Conservation (phyloP, 2,329 filamentous ascomycete species). For the Xylaria sp. region DNA sequence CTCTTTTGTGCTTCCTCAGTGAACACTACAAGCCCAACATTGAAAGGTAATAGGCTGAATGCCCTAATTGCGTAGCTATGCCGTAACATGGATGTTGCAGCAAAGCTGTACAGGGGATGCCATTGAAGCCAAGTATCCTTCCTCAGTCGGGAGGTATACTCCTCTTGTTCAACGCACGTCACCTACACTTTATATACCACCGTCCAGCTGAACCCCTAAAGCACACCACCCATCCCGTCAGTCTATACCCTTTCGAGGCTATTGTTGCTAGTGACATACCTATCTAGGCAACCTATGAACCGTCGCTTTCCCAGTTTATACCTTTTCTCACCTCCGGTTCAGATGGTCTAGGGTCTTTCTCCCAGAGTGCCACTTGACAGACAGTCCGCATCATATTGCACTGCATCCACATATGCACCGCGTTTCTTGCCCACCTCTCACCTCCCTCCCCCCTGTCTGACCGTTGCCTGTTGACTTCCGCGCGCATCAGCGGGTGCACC, state of each 20-base stretch:
- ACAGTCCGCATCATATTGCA: slow-evolving; percentile 27
- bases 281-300: slow-evolving; percentile 28
- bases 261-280: slow-evolving; percentile 25
- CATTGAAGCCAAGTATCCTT: background rate
- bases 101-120: background rate
- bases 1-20: slow-evolving; percentile 6
- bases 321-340: slow-evolving; percentile 6
- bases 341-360: slow-evolving; percentile 3
- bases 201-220: slow-evolving; percentile 19
- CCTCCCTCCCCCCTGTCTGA: slow-evolving; percentile 32
- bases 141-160: background rate
- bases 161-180: background rate
- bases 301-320: slow-evolving; percentile 19
- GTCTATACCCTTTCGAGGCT: slow-evolving; percentile 26
- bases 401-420: slow-evolving; percentile 35
- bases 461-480: slow-evolving; percentile 34
- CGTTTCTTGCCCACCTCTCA: slow-evolving; percentile 29
- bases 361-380: slow-evolving; percentile 10
- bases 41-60: background rate
- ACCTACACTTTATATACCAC: background rate
- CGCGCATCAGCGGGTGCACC: slow-evolving; percentile 28
- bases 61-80: background rate
- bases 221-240: slow-evolving; percentile 5
- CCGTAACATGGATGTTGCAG: background rate
- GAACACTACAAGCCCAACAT: background rate